Evolutionary conservation across 2,329 filamentous ascomycete genomes (phyloP).

Genomic region (Coniochaeta sp.): DNA sequence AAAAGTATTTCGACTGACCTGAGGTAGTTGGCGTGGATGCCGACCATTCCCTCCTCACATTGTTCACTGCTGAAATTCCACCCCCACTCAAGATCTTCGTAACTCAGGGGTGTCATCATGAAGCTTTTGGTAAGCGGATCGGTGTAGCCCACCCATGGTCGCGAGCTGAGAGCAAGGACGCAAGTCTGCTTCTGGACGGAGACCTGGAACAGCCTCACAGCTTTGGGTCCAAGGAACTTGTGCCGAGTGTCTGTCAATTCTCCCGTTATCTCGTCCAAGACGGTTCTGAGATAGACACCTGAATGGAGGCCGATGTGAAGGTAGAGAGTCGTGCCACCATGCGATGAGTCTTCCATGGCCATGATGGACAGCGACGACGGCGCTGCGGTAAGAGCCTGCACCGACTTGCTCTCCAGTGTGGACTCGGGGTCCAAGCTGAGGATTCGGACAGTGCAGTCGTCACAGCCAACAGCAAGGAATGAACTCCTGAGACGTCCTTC

Average conservation of each 20-base stretch:
- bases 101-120: constrained; percentile 86
- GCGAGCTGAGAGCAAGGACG: constrained; percentile 81
- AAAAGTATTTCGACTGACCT: constrained; percentile 51
- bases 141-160: constrained; percentile 93
- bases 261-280: constrained; percentile 90
- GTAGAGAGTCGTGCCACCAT: constrained; percentile 81
- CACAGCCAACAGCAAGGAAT: constrained; percentile 92
- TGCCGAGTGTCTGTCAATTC: constrained; percentile 92
- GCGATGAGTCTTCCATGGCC: constrained; percentile 89
- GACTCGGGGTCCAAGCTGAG: constrained; percentile 84
- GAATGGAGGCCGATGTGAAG: constrained; percentile 94
- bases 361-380: constrained; percentile 88
- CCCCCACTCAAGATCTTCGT: constrained; percentile 81
- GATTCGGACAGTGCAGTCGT: constrained; percentile 92
- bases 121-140: constrained; percentile 82
- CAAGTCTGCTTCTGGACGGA: constrained; percentile 77
- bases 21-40: constrained; percentile 81
- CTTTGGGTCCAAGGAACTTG: constrained; percentile 86
- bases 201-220: constrained; percentile 87
- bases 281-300: constrained; percentile 90
- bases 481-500: constrained; percentile 83
- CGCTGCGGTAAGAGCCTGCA: constrained; percentile 85
- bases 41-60: constrained; percentile 88
- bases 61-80: constrained; percentile 97
- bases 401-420: constrained; percentile 86